Percentiles rank a stretch among this genome's conserved stretches.
phyloP scores from a whole-genome alignment of 2,329 filamentous ascomycete genomes.

The Onygenales sp. region DNA sequence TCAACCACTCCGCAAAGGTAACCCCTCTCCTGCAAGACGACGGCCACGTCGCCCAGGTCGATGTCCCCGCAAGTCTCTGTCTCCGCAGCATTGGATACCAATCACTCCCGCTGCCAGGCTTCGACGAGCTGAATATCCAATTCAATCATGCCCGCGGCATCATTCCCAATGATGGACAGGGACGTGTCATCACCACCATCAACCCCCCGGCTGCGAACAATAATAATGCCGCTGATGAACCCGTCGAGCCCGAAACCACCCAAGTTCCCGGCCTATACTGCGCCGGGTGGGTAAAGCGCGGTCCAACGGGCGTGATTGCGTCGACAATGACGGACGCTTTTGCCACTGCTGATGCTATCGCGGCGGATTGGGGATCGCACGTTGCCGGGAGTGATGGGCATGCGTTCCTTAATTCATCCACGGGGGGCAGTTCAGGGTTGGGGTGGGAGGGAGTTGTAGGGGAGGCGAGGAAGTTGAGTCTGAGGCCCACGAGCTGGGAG shows the following conservation, averaged over 20 bases:
- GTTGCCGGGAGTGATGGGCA: constrained; percentile 11
- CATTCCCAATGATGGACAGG: constrained; percentile 71
- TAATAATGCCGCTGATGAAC: constrained; percentile 7
- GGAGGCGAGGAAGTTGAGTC: constrained; percentile 47
- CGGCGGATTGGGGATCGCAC: constrained; percentile 57
- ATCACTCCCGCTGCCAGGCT: constrained; percentile 65
- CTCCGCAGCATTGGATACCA: constrained; percentile 97
- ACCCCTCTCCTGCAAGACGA: constrained; percentile 21
- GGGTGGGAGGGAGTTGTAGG: constrained; percentile 71
- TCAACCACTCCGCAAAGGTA: constrained; percentile 41
- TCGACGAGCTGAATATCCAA: constrained; percentile 61
- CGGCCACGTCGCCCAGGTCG: constrained; percentile 23
- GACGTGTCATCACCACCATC: constrained; percentile 51
- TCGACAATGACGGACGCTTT: constrained; percentile 96
- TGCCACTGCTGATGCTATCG: constrained; percentile 72
- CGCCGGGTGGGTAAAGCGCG: constrained; percentile 91
- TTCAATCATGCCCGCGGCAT: constrained; percentile 69
- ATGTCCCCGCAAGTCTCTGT: constrained; percentile 55
- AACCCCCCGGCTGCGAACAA: constrained; percentile 4
- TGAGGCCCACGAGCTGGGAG: constrained; percentile 64
- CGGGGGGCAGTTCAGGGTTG: constrained; percentile 29
- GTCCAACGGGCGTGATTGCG: constrained; percentile 90
- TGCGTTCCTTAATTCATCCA: constrained; percentile 39
- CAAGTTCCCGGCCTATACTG: constrained; percentile 72
- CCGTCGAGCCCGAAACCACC: constrained; percentile 15